phyloP scores from a whole-genome alignment of 306 rosid species.

The Prunus fruticosa region DNA sequence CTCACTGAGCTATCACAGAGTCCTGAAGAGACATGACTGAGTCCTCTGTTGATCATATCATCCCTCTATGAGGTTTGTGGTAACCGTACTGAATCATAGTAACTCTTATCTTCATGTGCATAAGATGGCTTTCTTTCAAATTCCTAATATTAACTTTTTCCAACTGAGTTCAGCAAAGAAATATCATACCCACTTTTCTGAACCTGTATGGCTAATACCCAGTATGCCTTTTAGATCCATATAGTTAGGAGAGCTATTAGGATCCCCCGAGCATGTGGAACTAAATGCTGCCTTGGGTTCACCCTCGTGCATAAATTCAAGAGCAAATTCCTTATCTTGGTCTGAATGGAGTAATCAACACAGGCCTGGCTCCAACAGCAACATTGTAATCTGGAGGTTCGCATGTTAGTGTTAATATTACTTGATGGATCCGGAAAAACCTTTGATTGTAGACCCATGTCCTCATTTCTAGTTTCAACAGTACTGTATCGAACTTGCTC shows the following conservation, averaged over 20 bases:
- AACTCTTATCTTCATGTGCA: conserved; percentile 48
- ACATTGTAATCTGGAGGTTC: conserved; percentile 56
- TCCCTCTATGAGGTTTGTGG: conserved; percentile 58
- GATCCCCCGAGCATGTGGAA: conserved; percentile 58
- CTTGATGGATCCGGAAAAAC: conserved; percentile 46
- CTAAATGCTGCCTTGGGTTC: conserved; percentile 52
- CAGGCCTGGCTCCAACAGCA: conserved; percentile 59
- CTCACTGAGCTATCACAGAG: conserved; percentile 45
- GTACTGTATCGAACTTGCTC: conserved; percentile 36
- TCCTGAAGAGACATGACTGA: conserved; percentile 50
- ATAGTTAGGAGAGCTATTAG: conserved; percentile 52
- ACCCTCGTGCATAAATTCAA: conserved; percentile 90
- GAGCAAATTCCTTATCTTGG: conserved; percentile 87
- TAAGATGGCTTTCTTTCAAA: conserved; percentile 51
- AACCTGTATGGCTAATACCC: conserved; percentile 53
- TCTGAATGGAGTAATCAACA: conserved; percentile 78
- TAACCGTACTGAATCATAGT: conserved; percentile 45
- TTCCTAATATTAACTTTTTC: conserved; percentile 55
- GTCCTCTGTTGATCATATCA: conserved; percentile 45
- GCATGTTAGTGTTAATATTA: conserved; percentile 41
- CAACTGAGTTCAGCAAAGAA: conserved; percentile 41
- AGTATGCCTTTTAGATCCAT: conserved; percentile 53
- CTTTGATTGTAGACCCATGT: conserved; percentile 46
- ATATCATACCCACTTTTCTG: conserved; percentile 61
- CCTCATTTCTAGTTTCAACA: conserved; percentile 56